Conservation (phyloP, 495 filamentous ascomycete species). For the Annulohypoxylon stygium region DNA sequence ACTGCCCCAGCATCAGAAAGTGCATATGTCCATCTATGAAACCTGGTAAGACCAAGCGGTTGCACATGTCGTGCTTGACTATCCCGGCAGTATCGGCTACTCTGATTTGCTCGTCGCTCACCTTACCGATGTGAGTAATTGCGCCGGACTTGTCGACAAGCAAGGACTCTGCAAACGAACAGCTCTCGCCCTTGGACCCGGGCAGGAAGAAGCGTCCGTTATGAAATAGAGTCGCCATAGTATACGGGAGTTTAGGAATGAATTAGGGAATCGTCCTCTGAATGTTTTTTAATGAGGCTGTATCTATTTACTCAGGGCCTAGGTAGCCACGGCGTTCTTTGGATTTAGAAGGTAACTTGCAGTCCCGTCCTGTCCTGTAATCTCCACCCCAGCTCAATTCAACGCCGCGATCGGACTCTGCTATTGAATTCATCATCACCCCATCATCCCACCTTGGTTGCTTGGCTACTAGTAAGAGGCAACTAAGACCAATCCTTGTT, state of each 20-base stretch:
- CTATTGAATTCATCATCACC: constrained; percentile 10
- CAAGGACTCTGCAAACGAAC: constrained; percentile 50
- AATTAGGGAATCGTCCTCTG: not conserved
- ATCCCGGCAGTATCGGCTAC: constrained; percentile 51
- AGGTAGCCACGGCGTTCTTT: not conserved
- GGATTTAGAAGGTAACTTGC: constrained; percentile 13
- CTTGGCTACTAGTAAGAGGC: not conserved
- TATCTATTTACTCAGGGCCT: not conserved
- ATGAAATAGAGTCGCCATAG: constrained; percentile 59
- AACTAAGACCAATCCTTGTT: not conserved
- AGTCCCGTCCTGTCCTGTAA: not conserved
- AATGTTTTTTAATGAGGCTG: not conserved
- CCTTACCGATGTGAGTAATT: constrained; percentile 61
- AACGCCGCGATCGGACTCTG: constrained; percentile 34
- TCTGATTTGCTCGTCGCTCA: constrained; percentile 51
- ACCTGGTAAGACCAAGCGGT: constrained; percentile 67
- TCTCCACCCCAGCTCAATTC: constrained; percentile 27
- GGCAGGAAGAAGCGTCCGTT: constrained; percentile 62
- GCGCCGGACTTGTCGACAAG: constrained; percentile 48
- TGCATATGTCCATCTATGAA: constrained; percentile 77
- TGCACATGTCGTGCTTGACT: constrained; percentile 59
- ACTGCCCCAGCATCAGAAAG: constrained; percentile 70
- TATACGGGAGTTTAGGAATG: not conserved
- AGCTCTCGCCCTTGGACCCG: constrained; percentile 27
- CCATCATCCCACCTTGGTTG: constrained; percentile 11